phyloP scores from a whole-genome alignment of 2,329 filamentous ascomycete species.

The Lasiodiplodia theobromae region DNA sequence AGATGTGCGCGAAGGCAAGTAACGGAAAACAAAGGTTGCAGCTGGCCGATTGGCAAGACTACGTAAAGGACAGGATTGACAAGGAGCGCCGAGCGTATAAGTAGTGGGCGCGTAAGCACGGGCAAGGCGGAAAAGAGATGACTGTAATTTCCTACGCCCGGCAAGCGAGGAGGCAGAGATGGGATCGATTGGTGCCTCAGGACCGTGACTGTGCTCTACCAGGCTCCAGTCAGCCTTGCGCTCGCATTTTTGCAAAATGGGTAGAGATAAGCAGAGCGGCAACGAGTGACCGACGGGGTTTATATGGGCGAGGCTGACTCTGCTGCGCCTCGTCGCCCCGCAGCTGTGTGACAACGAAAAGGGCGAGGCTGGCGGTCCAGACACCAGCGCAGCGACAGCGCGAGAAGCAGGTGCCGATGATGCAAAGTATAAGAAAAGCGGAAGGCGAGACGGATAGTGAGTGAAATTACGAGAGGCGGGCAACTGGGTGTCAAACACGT shows the following conservation, averaged over 20 bases:
- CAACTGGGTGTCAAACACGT: not conserved
- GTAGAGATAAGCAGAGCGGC: not conserved
- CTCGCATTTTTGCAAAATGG: not conserved
- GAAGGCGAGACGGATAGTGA: not conserved
- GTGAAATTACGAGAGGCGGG: not conserved
- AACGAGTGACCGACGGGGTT: not conserved
- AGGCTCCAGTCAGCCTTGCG: slow-evolving; percentile 27
- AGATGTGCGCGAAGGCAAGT: not conserved
- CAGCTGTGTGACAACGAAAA: slow-evolving; percentile 11
- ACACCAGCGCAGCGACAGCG: not conserved
- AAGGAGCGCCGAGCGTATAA: not conserved
- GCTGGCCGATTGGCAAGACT: not conserved
- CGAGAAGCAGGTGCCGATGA: not conserved
- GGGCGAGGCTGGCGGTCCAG: slow-evolving; percentile 1
- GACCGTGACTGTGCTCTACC: not conserved
- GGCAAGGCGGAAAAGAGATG: slow-evolving; percentile 16
- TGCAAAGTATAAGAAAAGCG: not conserved
- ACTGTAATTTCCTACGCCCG: slow-evolving; percentile 5
- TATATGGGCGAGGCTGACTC: slow-evolving; percentile 24
- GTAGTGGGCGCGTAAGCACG: slow-evolving; percentile 13
- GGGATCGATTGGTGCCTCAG: not conserved
- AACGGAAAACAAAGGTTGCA: not conserved
- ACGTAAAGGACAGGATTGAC: not conserved
- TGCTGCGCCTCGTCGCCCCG: slow-evolving; percentile 25
- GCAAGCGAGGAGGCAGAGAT: slow-evolving; percentile 8